A percentile compares a stretch with the other conserved stretches of the same genome.
Conservation (phyloP, 2,329 filamentous ascomycete species). For the Aspergillus fischeri region DNA sequence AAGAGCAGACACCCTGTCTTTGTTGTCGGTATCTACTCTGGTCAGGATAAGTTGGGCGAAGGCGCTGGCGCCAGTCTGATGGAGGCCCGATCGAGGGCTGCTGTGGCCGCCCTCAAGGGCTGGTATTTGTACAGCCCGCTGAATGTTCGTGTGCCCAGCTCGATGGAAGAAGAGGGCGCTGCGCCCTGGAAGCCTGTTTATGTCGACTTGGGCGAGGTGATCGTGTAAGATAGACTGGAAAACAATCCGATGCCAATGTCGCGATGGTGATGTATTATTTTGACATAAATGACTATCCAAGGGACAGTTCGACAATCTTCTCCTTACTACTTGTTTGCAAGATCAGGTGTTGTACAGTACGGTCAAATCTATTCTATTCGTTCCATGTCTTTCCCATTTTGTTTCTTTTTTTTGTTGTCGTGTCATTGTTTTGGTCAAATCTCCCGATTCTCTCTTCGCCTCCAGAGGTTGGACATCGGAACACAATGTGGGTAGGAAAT, state of each 20-base stretch:
- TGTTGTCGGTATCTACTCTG: conserved; percentile 90
- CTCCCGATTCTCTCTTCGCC: conserved; percentile 9
- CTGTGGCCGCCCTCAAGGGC: conserved; percentile 79
- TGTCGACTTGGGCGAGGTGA: conserved; percentile 68
- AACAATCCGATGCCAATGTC: conserved; percentile 3
- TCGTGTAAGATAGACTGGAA: conserved; percentile 40
- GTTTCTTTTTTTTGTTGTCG: conserved; percentile 13
- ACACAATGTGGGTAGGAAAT: neutral
- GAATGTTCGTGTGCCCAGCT: conserved; percentile 63
- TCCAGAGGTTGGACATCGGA: neutral
- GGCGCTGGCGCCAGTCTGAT: conserved; percentile 75
- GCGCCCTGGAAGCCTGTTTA: conserved; percentile 63
- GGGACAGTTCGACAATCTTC: conserved; percentile 9
- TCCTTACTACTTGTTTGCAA: conserved; percentile 25
- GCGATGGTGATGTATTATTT: conserved; percentile 15
- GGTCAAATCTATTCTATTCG: conserved; percentile 32
- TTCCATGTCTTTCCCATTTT: conserved; percentile 27
- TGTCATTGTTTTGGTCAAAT: conserved; percentile 11
- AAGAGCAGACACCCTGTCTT: conserved; percentile 81
- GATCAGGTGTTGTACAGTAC: conserved; percentile 39
- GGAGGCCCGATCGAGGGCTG: conserved; percentile 72
- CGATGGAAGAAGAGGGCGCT: conserved; percentile 60
- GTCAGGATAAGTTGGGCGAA: conserved; percentile 86
- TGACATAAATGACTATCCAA: conserved; percentile 7
- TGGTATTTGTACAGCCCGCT: conserved; percentile 95